Evolutionary conservation across 495 filamentous ascomycete genomes (phyloP).

Genomic region (Daldinia loculata): DNA sequence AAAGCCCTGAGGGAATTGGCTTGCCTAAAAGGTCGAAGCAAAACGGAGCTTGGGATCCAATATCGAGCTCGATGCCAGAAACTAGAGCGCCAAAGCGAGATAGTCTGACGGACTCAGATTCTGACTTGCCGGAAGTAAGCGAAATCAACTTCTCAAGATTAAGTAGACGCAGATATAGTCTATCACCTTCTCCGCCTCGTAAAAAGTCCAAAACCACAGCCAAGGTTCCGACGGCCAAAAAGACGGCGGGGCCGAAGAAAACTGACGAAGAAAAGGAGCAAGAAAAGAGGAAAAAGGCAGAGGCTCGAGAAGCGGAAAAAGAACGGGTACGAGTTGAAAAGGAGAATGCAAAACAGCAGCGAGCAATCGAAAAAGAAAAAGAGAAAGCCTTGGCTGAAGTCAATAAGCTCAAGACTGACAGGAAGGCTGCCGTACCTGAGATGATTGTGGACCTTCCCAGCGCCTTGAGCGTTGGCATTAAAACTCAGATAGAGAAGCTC

Average conservation of each 20-base stretch:
- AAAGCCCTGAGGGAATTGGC: slow-evolving; percentile 3
- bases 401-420: slow-evolving; percentile 79
- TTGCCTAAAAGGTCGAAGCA: slow-evolving; percentile 23
- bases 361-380: slow-evolving; percentile 69
- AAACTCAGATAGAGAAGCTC: slow-evolving; percentile 65
- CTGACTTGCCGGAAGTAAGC: slow-evolving; percentile 53
- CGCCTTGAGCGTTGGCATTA: slow-evolving; percentile 62
- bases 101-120: slow-evolving; percentile 41
- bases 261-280: slow-evolving; percentile 48
- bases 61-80: slow-evolving; percentile 58
- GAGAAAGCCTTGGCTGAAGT: slow-evolving; percentile 75
- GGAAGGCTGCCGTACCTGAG: slow-evolving; percentile 77
- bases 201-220: slow-evolving; percentile 10
- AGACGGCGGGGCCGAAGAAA: slow-evolving; percentile 39
- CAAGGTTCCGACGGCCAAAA: slow-evolving; percentile 18
- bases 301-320: slow-evolving; percentile 62
- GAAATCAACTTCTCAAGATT: slow-evolving; percentile 44
- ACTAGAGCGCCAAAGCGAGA: slow-evolving; percentile 15
- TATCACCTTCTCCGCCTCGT: slow-evolving; percentile 33
- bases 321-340: slow-evolving; percentile 61
- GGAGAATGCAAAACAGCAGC: slow-evolving; percentile 66
- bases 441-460: slow-evolving; percentile 84
- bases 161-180: slow-evolving; percentile 18
- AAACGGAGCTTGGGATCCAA: slow-evolving; percentile 56
- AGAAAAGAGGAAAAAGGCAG: slow-evolving; percentile 50